Evolutionary conservation across 2,329 filamentous ascomycete genomes (phyloP), one percentile per base, ranked within the genome.

Genomic region (Neurospora sp.): DNA sequence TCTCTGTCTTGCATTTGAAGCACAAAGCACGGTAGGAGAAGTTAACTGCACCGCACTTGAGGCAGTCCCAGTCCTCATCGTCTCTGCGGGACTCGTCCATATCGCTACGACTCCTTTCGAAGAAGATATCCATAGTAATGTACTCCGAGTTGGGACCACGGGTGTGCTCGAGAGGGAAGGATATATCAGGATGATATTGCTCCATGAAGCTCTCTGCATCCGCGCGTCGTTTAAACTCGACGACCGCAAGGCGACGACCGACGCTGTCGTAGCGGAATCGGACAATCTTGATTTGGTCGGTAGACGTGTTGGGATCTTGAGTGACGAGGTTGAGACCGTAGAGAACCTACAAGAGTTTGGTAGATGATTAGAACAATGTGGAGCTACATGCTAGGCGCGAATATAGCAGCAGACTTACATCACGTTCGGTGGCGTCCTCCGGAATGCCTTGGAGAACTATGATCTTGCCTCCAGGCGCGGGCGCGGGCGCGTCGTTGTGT

Each of bases 1-100:
- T 82, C 19, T 83, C 82, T 10, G 82, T 81, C 74, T 87, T 85
- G 75, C 88, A 90, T 66, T 86, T 83, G 75, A 86, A 89, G 75
- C 88, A 90, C 70, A 83, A 81, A 15, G 80, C 78, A 62, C 87
- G 82, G 66, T 84, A 83, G 5, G 86, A 81, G 73, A 85, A 90
- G 74, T 90, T 90, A 69, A 84, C 80, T 79, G 76, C 86, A 88
- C 87, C 89, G 67, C 52, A 70, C 71, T 72, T 76, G 11, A 76
- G 74, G 71, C 81, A 83, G 66, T 79, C 78, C 81, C 81, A 83
- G 69, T 80, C 80, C 46, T 80, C 79, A 5, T 78, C 74, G 3
- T 77, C 75, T 67, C 73, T 71, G 2, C 69, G 68, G 3, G 68
- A 42, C 0, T 73, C 72, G 9, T 70, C 74, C 6, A 73, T 72